Conservation (phyloP, 164 flowering plant species). For the Taxillus chinensis region DNA sequence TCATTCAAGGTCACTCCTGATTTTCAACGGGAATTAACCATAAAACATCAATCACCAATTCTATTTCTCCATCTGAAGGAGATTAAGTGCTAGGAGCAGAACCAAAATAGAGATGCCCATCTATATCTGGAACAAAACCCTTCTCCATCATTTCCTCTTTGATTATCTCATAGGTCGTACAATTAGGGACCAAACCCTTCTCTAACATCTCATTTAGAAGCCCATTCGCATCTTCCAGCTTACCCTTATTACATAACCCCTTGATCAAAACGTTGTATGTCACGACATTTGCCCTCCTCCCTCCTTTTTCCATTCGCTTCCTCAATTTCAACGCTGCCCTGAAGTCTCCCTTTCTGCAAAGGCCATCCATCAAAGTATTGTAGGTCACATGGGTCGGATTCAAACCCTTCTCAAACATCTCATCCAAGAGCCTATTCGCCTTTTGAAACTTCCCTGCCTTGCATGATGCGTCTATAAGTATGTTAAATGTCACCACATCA, state of each 20-base stretch:
- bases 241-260: conserved; percentile 40
- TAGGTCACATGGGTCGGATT: conserved; percentile 48
- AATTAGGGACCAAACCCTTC: conserved; percentile 53
- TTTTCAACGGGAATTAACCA: no score
- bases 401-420: conserved; percentile 36
- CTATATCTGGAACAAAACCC: conserved; percentile 58
- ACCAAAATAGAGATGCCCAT: conserved; percentile 42
- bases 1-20: no score
- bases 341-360: conserved; percentile 40
- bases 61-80: no score
- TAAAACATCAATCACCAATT: no score
- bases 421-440: conserved; percentile 35
- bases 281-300: conserved; percentile 39
- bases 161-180: conserved; percentile 42
- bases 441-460: conserved; percentile 29
- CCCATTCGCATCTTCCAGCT: conserved; percentile 51
- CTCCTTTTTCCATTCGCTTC: conserved; percentile 52
- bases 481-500: conserved; percentile 43
- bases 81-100: conserved; percentile 13
- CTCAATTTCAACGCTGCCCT: conserved; percentile 44
- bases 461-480: conserved; percentile 31
- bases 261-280: conserved; percentile 55
- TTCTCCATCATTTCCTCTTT: conserved; percentile 51
- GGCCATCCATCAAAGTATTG: conserved; percentile 52
- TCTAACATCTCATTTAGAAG: conserved; percentile 68